Percentiles rank a stretch among this genome's conserved stretches.
Conservation (phyloP, 2,329 filamentous ascomycete species). For the Ophiosphaerella narmari region DNA sequence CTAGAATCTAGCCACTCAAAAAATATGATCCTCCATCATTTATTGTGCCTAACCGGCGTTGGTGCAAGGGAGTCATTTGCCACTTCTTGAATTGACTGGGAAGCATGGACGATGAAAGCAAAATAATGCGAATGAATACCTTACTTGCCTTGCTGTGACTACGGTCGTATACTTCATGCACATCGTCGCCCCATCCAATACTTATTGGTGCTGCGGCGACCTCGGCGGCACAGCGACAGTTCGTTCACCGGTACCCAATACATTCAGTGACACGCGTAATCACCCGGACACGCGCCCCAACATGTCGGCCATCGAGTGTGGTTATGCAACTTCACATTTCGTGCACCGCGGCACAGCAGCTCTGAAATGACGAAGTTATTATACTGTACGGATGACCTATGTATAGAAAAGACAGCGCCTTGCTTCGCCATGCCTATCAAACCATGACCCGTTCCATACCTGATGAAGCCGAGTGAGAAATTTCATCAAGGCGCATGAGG, state of each 20-base stretch:
- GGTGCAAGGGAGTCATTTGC: too few relatives aligned
- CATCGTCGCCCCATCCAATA: too few relatives aligned
- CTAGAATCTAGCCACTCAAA: too few relatives aligned
- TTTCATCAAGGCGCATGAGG: not conserved
- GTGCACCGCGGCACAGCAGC: not conserved
- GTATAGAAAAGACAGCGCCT: constrained; percentile 21
- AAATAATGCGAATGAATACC: too few relatives aligned
- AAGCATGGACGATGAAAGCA: too few relatives aligned
- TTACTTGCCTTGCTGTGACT: too few relatives aligned
- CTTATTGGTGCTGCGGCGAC: too few relatives aligned
- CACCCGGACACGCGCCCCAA: not conserved
- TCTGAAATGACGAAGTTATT: constrained; percentile 15
- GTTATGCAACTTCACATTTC: not conserved
- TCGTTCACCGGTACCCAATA: constrained; percentile 4
- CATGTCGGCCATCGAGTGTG: not conserved
- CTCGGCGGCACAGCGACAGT: constrained; percentile 3
- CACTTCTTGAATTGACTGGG: too few relatives aligned
- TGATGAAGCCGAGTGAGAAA: constrained; percentile 15
- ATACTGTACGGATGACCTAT: constrained; percentile 19
- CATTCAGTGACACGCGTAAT: not conserved
- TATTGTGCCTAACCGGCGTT: too few relatives aligned
- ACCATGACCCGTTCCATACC: constrained; percentile 20
- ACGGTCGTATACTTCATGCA: too few relatives aligned
- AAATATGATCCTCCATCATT: too few relatives aligned
- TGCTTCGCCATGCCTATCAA: constrained; percentile 14